Conservation (phyloP, 2,329 filamentous ascomycete species). For the Aureobasidium sp. region DNA sequence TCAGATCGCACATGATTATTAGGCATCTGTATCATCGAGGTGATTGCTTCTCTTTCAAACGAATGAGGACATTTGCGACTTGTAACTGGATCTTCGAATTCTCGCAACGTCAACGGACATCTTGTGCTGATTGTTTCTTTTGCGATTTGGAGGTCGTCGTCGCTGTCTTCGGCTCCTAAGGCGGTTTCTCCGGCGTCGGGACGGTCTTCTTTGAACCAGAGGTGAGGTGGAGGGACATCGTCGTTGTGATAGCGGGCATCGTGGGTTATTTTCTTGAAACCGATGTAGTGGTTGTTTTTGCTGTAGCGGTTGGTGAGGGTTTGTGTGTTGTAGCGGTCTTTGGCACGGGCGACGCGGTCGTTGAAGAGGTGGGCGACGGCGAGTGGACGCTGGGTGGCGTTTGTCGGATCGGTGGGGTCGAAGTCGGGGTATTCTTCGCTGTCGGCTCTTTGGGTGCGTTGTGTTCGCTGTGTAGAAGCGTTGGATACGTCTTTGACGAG, state of each 20-base stretch:
- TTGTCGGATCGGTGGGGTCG: slow-evolving; percentile 31
- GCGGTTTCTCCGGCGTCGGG: slow-evolving; percentile 34
- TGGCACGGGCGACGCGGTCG: slow-evolving; percentile 30
- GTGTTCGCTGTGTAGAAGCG: slow-evolving; percentile 28
- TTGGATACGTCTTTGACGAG: slow-evolving; percentile 31
- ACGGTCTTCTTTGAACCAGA: slow-evolving; percentile 51
- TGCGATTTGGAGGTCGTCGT: slow-evolving; percentile 62
- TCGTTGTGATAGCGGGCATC: slow-evolving; percentile 46
- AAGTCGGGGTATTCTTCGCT: slow-evolving; percentile 31
- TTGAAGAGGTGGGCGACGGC: slow-evolving; percentile 30
- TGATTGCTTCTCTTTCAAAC: slow-evolving; percentile 59
- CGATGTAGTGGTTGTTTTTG: slow-evolving; percentile 50
- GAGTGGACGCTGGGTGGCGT: slow-evolving; percentile 24
- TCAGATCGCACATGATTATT: neutral
- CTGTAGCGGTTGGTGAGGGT: slow-evolving; percentile 42
- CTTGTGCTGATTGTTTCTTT: slow-evolving; percentile 56
- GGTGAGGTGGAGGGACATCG: slow-evolving; percentile 45
- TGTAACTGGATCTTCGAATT: slow-evolving; percentile 58
- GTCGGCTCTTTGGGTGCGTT: slow-evolving; percentile 27
- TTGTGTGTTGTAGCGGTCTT: slow-evolving; percentile 34
- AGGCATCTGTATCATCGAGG: slow-evolving; percentile 39
- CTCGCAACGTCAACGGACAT: slow-evolving; percentile 59
- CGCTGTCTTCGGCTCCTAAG: slow-evolving; percentile 34
- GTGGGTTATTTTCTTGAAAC: slow-evolving; percentile 53
- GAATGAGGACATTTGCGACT: slow-evolving; percentile 61